phyloP scores from a whole-genome alignment of 352 stramenopile species.

The Phytophthora pistaciae region DNA sequence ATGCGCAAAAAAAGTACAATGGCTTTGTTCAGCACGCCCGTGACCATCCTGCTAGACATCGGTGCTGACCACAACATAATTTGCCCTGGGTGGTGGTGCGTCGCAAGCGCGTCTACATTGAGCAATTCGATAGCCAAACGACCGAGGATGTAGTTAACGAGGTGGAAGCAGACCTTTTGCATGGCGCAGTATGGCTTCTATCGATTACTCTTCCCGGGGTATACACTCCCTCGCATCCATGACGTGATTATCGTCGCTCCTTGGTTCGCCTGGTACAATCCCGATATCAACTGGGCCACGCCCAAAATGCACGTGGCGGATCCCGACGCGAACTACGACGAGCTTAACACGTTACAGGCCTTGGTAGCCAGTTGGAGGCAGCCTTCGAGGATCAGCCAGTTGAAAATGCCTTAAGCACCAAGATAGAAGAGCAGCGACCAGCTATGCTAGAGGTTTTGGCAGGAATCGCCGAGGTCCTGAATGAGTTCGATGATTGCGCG shows the following conservation, averaged over 20 bases:
- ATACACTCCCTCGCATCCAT: background rate
- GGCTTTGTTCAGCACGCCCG: background rate
- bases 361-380: no score
- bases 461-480: no score
- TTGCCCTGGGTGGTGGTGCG: background rate
- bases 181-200: background rate
- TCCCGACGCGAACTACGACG: background rate
- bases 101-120: background rate
- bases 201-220: background rate
- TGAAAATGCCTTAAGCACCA: no score
- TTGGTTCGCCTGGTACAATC: background rate
- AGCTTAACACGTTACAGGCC: background rate
- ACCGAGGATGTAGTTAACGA: background rate
- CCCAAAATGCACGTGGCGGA: background rate
- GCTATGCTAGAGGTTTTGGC: no score
- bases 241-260: background rate
- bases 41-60: background rate
- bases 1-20: background rate
- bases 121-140: background rate
- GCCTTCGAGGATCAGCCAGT: no score
- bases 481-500: no score
- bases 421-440: no score
- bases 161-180: background rate
- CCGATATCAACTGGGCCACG: background rate
- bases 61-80: background rate